Conservation (phyloP, 352 stramenopile species). For the Thraustochytrium sp. region DNA sequence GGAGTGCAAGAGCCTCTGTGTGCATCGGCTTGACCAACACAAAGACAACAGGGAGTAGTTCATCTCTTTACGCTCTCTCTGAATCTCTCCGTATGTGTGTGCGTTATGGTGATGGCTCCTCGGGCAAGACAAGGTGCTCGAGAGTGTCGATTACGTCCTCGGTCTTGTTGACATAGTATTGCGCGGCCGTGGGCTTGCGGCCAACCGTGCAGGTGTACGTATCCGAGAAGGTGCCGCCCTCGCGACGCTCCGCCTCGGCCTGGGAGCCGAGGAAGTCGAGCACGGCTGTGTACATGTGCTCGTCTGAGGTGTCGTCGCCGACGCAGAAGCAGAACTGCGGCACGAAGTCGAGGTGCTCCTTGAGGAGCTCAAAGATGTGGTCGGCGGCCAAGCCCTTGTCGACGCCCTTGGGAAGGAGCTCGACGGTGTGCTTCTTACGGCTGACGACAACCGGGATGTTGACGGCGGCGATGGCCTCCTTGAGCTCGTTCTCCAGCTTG, state of each 20-base stretch:
- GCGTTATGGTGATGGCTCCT: too few species aligned
- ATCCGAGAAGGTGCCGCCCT: background rate
- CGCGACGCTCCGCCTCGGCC: background rate
- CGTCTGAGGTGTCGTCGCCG: slow-evolving; percentile 94
- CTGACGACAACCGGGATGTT: slow-evolving; percentile 79
- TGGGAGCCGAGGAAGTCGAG: slow-evolving; percentile 21
- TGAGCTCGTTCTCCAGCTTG: slow-evolving; percentile 90
- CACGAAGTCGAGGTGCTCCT: slow-evolving; percentile 85
- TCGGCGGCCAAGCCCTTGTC: slow-evolving; percentile 94
- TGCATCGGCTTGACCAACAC: too few species aligned
- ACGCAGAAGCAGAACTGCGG: slow-evolving; percentile 67
- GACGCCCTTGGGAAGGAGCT: slow-evolving; percentile 92
- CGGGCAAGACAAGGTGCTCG: background rate
- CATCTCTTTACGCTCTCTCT: too few species aligned
- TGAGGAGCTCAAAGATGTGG: slow-evolving; percentile 71
- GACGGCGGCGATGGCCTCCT: slow-evolving; percentile 86
- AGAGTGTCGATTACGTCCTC: slow-evolving; percentile 1
- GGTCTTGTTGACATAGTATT: slow-evolving; percentile 64
- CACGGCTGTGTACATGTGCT: slow-evolving; percentile 81
- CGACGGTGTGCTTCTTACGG: slow-evolving; percentile 64
- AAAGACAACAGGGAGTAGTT: too few species aligned
- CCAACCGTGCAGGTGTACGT: slow-evolving; percentile 92
- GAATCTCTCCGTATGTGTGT: too few species aligned
- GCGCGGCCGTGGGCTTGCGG: slow-evolving; percentile 92
- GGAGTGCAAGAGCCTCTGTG: too few species aligned